phyloP scores from a whole-genome alignment of 345 rosid genomes.

The Eucalyptus curtisii region DNA sequence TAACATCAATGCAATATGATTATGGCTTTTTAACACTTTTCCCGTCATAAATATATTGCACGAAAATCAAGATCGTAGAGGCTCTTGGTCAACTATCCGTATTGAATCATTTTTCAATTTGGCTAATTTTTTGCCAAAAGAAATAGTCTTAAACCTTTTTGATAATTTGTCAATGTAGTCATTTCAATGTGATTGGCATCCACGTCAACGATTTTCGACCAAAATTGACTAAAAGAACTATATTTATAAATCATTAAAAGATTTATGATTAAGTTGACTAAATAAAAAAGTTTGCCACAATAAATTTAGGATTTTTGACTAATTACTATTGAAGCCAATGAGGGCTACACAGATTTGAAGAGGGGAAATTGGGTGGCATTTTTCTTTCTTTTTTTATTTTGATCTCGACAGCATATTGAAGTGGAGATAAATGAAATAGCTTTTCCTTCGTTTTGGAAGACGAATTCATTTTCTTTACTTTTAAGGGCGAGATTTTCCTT shows the following conservation, averaged over 20 bases:
- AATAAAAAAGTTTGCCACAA: not conserved
- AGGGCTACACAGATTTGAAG: not conserved
- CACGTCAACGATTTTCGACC: not conserved
- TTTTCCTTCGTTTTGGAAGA: not conserved
- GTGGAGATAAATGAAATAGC: not conserved
- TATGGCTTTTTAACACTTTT: too few relatives aligned
- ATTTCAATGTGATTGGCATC: not conserved
- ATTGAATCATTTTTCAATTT: too few relatives aligned
- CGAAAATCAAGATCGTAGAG: too few relatives aligned
- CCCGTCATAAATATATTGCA: too few relatives aligned
- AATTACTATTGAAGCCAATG: not conserved
- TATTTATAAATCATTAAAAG: not conserved
- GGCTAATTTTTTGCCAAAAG: too few relatives aligned
- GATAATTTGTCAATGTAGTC: not conserved
- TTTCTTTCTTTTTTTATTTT: not conserved
- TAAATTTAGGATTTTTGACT: not conserved
- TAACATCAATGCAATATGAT: too few relatives aligned
- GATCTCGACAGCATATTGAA: not conserved
- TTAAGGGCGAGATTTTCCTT: not conserved
- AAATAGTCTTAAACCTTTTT: not conserved
- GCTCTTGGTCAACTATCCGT: too few relatives aligned
- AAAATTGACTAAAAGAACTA: not conserved
- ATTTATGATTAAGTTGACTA: not conserved
- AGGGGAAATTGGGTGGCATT: not conserved
- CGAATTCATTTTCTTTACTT: not conserved